Conservation (phyloP, 2,329 filamentous ascomycete genomes). For the Dissoconium aciculare region DNA sequence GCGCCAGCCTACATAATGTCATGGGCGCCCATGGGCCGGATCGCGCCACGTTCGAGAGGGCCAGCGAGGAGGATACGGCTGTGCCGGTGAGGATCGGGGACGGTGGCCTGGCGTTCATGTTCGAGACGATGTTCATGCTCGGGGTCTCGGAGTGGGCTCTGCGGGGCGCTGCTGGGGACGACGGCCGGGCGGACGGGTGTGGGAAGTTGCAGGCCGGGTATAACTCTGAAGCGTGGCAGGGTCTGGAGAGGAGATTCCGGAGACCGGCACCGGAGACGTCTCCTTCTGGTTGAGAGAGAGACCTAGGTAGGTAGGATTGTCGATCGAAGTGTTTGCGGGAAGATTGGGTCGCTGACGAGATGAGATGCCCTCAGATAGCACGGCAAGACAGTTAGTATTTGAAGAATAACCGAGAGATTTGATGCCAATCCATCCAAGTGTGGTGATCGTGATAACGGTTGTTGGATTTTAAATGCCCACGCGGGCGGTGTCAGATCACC, state of each 20-base stretch:
- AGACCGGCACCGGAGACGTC: slow-evolving; percentile 12
- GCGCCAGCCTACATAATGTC: slow-evolving; percentile 38
- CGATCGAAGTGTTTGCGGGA: too few species aligned
- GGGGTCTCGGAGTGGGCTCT: slow-evolving; percentile 59
- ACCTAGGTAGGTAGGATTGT: too few species aligned
- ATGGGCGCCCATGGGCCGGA: slow-evolving; percentile 41
- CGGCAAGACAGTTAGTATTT: too few species aligned
- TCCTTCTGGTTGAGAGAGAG: slow-evolving; percentile 1
- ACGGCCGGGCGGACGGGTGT: too few species aligned
- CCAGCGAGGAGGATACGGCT: slow-evolving; percentile 37
- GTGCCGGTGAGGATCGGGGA: slow-evolving; percentile 43
- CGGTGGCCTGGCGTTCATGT: slow-evolving; percentile 54
- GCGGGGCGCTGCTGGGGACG: too few species aligned
- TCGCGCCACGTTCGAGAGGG: slow-evolving; percentile 41
- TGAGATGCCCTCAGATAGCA: too few species aligned
- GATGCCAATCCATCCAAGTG: too few species aligned
- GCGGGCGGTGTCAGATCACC: too few species aligned
- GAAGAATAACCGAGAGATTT: too few species aligned
- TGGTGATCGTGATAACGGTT: too few species aligned
- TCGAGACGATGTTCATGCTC: slow-evolving; percentile 54
- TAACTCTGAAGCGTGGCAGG: slow-evolving; percentile 66
- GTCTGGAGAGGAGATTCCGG: slow-evolving; percentile 33
- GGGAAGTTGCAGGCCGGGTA: slow-evolving; percentile 58
- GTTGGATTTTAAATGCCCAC: too few species aligned
- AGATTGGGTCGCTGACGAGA: too few species aligned